Conservation (phyloP, 78 protist species). For the Isochrysis galbana region DNA sequence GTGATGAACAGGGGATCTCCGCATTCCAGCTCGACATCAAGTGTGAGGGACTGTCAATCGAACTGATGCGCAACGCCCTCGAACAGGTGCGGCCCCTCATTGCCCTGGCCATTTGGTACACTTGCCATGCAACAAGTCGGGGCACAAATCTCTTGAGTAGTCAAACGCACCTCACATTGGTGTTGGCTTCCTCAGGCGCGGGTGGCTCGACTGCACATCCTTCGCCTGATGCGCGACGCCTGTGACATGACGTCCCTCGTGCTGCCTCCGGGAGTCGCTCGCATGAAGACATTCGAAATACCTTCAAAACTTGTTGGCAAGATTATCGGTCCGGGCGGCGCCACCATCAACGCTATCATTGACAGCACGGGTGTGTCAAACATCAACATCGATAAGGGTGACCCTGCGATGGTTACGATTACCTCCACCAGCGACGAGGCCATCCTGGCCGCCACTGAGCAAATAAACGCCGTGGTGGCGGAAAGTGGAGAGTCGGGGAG, state of each 20-base stretch:
- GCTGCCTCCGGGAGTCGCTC: neutral
- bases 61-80: neutral
- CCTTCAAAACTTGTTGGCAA: neutral
- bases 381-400: neutral
- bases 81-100: neutral
- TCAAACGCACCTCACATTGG: too few relatives aligned
- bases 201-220: constrained; percentile 36
- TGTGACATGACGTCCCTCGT: neutral
- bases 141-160: too few relatives aligned
- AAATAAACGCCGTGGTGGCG: neutral
- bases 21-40: constrained; percentile 57
- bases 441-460: neutral
- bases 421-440: neutral
- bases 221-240: neutral
- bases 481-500: neutral
- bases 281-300: neutral
- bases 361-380: neutral
- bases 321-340: constrained; percentile 27
- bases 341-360: constrained; percentile 15
- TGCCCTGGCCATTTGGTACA: too few relatives aligned
- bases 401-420: neutral
- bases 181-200: constrained; percentile 23
- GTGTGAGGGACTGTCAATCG: constrained; percentile 25
- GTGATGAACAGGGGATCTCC: constrained; percentile 15
- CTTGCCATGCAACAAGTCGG: too few relatives aligned